phyloP scores from a whole-genome alignment of 768 basidiomycete species.

The Sporobolomyces roseus region DNA sequence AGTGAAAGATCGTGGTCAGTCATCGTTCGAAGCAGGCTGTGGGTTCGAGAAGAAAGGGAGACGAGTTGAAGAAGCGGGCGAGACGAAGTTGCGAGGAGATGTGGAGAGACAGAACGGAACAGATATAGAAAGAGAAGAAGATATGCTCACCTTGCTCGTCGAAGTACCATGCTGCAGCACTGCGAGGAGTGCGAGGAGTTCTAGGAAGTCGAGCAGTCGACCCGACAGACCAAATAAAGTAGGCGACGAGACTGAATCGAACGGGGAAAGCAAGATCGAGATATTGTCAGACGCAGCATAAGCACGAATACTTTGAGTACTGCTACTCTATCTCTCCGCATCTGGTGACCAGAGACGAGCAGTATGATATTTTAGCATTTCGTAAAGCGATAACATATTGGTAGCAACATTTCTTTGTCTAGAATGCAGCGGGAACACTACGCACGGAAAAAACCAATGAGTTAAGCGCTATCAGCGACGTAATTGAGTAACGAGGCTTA shows the following conservation, averaged over 20 bases:
- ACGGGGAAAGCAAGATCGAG: no score
- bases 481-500: neutral
- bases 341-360: no score
- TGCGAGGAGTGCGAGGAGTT: slow-evolving; percentile 73
- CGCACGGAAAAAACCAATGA: neutral
- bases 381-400: neutral
- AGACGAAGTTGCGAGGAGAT: no score
- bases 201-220: slow-evolving; percentile 82
- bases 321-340: no score
- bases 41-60: neutral
- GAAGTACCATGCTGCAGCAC: slow-evolving; percentile 82
- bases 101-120: no score
- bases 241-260: slow-evolving; percentile 51
- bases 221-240: slow-evolving; percentile 52
- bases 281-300: no score
- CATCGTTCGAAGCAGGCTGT: no score
- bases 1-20: no score
- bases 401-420: neutral
- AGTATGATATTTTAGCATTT: no score
- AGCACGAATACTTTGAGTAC: no score
- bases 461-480: neutral
- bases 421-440: slow-evolving; percentile 30
- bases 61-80: neutral
- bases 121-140: neutral
- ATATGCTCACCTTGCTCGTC: slow-evolving; percentile 55